Evolutionary conservation across 2,329 filamentous ascomycete species (phyloP), one percentile per base, ranked within the genome.

Genomic region (Fusarium sp.): DNA sequence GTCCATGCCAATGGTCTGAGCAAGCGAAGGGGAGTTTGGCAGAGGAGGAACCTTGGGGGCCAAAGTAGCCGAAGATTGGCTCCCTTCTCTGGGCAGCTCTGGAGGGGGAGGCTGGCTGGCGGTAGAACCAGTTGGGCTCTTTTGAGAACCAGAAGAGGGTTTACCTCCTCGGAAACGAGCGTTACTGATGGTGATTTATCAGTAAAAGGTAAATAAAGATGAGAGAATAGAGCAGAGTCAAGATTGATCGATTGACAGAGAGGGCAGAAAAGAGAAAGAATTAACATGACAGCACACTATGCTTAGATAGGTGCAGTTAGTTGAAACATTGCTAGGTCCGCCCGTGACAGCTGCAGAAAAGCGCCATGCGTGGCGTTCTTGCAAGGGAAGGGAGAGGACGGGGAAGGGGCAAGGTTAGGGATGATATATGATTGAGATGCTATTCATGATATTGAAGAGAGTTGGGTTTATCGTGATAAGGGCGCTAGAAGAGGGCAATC

Each of bases 1-100:
- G 74, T 92, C 90, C 82, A 91, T 87, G 49, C 89, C 87, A 80
- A 93, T 89, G 64, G 87, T 89, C 75, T 89, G 86, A 61, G 88
- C 83, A 58, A 91, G 83, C 43, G 88, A 89, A 58, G 89, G 87
- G 61, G 89, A 89, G 75, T 83, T 88, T 47, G 86, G 86, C 71
- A 90, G 80, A 62, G 87, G 87, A 63, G 88, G 87, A 44, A 89
- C 84, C 76, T 84, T 86, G 41, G 87, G 86, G 59, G 86, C 84
- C 66, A 86, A 74, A 72, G 77, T 86, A 50, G 81, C 77, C 35
- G 86, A 83, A 35, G 84, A 83, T 69, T 86, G 83, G 75, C 79
- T 84, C 68, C 79, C 81, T 75, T 85, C 84, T 49, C 82, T 78
- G 59, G 78, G 71, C 48, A 71, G 72, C 71, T 80, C 83, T 67